phyloP scores from a whole-genome alignment of 306 rosid species.

The Inga oerstediana region DNA sequence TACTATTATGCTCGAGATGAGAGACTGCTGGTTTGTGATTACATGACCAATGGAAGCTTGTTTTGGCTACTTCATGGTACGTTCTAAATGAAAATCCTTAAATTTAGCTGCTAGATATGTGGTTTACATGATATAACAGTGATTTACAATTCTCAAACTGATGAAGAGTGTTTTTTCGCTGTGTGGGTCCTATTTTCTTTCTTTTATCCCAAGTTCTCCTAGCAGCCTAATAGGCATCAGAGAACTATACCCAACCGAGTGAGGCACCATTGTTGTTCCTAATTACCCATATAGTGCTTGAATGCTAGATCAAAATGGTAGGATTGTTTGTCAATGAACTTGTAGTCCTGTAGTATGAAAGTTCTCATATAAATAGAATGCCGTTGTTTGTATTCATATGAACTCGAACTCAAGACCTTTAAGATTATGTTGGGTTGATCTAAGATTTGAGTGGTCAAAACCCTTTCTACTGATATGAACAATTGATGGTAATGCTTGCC shows the following conservation, averaged over 20 bases:
- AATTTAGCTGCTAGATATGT: background rate
- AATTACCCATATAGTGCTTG: slow-evolving; percentile 8
- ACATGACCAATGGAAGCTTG: slow-evolving; percentile 89
- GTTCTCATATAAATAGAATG: no score
- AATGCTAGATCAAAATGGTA: background rate
- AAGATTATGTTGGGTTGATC: no score
- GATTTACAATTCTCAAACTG: background rate
- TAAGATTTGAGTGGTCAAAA: no score
- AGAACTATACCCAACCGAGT: background rate
- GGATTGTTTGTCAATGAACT: background rate
- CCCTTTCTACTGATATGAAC: no score
- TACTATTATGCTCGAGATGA: slow-evolving; percentile 88
- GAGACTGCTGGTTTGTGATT: slow-evolving; percentile 86
- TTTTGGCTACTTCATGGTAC: slow-evolving; percentile 98
- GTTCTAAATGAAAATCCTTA: background rate
- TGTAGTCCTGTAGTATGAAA: no score
- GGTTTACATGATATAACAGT: background rate
- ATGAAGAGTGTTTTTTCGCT: slow-evolving; percentile 4
- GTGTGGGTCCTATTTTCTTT: background rate
- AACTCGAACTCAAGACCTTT: no score
- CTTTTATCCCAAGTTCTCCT: background rate
- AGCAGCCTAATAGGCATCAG: slow-evolving; percentile 24
- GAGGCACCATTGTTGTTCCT: background rate
- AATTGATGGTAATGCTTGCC: no score
- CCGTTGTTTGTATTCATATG: no score